phyloP scores from a whole-genome alignment of 2,329 filamentous ascomycete species.

The Pyrenochaeta sp. region DNA sequence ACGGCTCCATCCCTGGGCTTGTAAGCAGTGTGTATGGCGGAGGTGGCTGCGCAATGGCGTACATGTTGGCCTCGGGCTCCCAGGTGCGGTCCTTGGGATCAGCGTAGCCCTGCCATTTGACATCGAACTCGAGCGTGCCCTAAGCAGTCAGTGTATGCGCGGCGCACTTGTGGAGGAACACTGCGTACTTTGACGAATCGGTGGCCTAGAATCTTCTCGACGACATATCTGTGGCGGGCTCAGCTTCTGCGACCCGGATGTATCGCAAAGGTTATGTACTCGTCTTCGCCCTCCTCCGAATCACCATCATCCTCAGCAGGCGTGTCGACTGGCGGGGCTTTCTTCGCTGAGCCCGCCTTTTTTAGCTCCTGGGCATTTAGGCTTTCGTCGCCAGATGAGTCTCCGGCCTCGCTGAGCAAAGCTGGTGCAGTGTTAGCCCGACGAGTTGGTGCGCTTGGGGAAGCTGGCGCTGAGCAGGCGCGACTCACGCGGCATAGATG shows the following conservation, averaged over 20 bases:
- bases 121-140: slow-evolving; percentile 63
- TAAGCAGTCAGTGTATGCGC: slow-evolving; percentile 18
- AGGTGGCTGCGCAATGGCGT: slow-evolving; percentile 27
- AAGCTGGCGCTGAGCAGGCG: slow-evolving; percentile 7
- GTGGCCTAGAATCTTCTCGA: slow-evolving; percentile 76
- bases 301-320: slow-evolving; percentile 51
- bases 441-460: slow-evolving; percentile 5
- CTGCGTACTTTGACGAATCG: slow-evolving; percentile 53
- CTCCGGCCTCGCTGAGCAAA: slow-evolving; percentile 48
- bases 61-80: slow-evolving; percentile 80
- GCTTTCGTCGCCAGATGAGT: slow-evolving; percentile 44
- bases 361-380: slow-evolving; percentile 26
- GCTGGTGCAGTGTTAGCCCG: slow-evolving; percentile 42
- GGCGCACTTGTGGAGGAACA: slow-evolving; percentile 40
- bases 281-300: slow-evolving; percentile 50
- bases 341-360: too few relatives aligned
- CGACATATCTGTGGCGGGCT: slow-evolving; percentile 66
- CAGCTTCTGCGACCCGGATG: slow-evolving; percentile 18
- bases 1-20: slow-evolving; percentile 42
- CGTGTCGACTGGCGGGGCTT: slow-evolving; percentile 42
- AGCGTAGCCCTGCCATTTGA: slow-evolving; percentile 84
- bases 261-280: slow-evolving; percentile 45
- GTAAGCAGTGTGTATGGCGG: slow-evolving; percentile 4
- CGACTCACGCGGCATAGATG: slow-evolving; percentile 49
- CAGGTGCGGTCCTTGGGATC: slow-evolving; percentile 75